Evolutionary conservation across 2,329 filamentous ascomycete species (phyloP), one percentile per base, ranked within the genome.

Genomic region (Colletotrichum sp.): DNA sequence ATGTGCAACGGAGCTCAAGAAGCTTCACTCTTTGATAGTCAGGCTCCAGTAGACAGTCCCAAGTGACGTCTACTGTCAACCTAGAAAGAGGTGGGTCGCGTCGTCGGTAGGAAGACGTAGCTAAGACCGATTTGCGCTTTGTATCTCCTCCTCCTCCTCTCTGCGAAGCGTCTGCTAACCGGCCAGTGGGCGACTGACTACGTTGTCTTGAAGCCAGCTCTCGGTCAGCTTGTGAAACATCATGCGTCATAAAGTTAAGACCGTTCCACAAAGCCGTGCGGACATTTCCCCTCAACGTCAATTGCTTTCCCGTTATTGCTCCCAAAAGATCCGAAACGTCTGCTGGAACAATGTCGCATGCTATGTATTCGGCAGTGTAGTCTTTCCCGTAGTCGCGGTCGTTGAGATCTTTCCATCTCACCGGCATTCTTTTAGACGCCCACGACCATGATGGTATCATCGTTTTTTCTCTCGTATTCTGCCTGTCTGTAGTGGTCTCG

Each of bases 401-500:
- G 18, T 48, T 48, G 18, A 0, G 38, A 21, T 48, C 43, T 48
- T 21, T 48, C 43, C 43, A 48, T 21, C 0, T 48, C 9, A 48
- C 43, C 0, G 43, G 43, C 43, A 5, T 48, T 21, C 43, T 48
- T 21, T 21, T 48, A 1, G 43, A 48, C 43, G 43, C 18, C 43
- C 43, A 48, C 0, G 43, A 48, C 43, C 43, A 13, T 21, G 43
- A 48, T 21, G 43, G 18, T 48, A 21, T 48, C 18, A 48, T 48
- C 1, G 43, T 48, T 7, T 48, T 2, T 4, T 48, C 43, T 48
- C 9, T n/a, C 5, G 38, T n/a, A 43, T 43, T 12, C 38, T 3
- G 18, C 3, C 1, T n/a, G 2, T n/a, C 18, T n/a, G 8, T n/a
- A 1, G 9, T 12, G 1, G 5, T 0, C 3, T 6, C 4, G 0